Base-by-base conservation (phyloP, 2,329 filamentous ascomycete species). In the Stachybotrys echinatus region DNA sequence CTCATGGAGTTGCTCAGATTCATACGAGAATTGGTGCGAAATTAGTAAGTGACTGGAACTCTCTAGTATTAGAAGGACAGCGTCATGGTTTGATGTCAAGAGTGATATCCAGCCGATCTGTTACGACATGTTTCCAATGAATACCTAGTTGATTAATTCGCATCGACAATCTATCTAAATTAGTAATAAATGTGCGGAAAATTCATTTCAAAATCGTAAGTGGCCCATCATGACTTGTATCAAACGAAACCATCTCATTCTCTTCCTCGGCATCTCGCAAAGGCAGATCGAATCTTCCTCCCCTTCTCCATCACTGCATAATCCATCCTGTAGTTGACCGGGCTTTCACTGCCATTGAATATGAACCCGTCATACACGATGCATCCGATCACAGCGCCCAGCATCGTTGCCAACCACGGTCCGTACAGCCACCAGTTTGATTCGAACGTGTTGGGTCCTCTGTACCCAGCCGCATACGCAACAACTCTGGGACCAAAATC, bases 401-500 rank as follows among this genome's bases (percentile, higher is more conserved):
- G 43, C 2, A 66, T 23, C 0, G 54, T 61, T 2, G 57, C 61
- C 4, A 52, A 42, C 60, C 62, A 65, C 0, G 62, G 62, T 1
- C 63, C 65, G 43, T 62, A 65, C 4, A 64, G 42, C 63, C 63
- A 69, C 63, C 67, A 70, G 4, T 52, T 55, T 6, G 53, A 58
- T 4, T 52, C 37, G 48, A 66, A 70, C 8, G 65, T 58, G 21
- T 61, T 57, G 1, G 53, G 52, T 3, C 48, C 54, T 1, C 56
- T 47, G 45, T 64, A 68, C 1, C 66, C 66, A 12, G 62, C 60
- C 1, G 64, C 59, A 22, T 64, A 63, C 6, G 63, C 58, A 2
- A 67, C 52, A 0, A 69, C 56, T 0, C 66, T 57, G 1, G 66
- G 65, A 2, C 68, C 67, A 37, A 70, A 65, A 27, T 70, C 68